A percentile compares a stretch with the other conserved stretches of the same genome.
Evolutionary conservation across 164 flowering plant genomes (phyloP).

Genomic region (Chimonanthus praecox): DNA sequence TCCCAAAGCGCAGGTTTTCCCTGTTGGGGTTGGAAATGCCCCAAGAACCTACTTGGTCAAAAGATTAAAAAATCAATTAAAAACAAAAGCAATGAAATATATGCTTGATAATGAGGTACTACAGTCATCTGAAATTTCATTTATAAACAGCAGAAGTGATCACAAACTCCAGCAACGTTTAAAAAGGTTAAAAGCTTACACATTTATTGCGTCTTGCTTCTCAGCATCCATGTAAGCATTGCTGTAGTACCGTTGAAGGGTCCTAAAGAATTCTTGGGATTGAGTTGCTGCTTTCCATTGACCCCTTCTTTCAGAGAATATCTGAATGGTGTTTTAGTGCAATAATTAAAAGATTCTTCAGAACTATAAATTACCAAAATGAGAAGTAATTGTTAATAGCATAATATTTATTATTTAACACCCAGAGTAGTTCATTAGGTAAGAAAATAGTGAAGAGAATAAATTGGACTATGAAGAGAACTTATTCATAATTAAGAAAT

Average conservation of each 20-base stretch:
- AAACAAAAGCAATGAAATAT: not conserved
- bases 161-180: not conserved
- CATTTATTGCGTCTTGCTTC: conserved; percentile 90
- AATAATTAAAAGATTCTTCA: not conserved
- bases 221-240: conserved; percentile 92
- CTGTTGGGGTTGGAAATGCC: conserved; percentile 79
- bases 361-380: not conserved
- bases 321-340: conserved; percentile 30
- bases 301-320: conserved; percentile 86
- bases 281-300: conserved; percentile 91
- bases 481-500: too few species aligned
- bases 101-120: not conserved
- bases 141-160: not conserved
- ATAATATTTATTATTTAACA: too few species aligned
- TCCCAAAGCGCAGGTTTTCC: conserved; percentile 90
- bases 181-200: conserved; percentile 42
- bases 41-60: conserved; percentile 62
- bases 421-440: not conserved
- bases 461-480: not conserved
- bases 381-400: not conserved
- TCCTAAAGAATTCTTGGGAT: conserved; percentile 81
- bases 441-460: not conserved
- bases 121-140: not conserved
- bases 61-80: not conserved
- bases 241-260: conserved; percentile 78